Evolutionary conservation across 768 basidiomycete genomes (phyloP).

Genomic region (Mycena galopus): DNA sequence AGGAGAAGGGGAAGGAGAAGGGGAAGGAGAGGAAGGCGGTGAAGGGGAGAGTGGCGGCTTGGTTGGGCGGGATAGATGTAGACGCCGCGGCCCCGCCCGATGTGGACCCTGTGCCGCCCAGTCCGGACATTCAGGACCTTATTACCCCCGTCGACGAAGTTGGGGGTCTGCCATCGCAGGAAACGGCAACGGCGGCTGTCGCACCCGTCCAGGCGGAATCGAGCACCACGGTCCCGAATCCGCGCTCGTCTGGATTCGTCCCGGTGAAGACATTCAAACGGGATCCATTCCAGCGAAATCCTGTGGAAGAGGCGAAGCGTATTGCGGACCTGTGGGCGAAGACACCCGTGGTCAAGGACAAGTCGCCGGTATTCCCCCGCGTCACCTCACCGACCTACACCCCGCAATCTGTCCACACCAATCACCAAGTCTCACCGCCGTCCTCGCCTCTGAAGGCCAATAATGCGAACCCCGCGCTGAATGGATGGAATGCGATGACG

Average conservation of each 20-base stretch:
- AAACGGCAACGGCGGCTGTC: too few species aligned
- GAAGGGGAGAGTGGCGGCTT: conserved; percentile 81
- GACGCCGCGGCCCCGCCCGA: conserved; percentile 67
- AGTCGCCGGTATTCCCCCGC: conserved; percentile 41
- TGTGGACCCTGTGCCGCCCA: conserved; percentile 60
- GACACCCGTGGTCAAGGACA: conserved; percentile 18
- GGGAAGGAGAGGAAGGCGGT: conserved; percentile 52
- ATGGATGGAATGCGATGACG: conserved; percentile 38
- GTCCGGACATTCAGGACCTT: conserved; percentile 39
- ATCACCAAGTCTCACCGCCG: conserved; percentile 54
- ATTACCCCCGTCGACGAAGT: not conserved
- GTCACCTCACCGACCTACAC: conserved; percentile 39
- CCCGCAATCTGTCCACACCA: conserved; percentile 51
- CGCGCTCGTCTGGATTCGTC: conserved; percentile 83
- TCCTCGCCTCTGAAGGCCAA: conserved; percentile 37
- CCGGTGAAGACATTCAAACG: conserved; percentile 69
- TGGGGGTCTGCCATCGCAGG: not conserved
- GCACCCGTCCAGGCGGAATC: conserved; percentile 14
- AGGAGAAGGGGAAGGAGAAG: conserved; percentile 46
- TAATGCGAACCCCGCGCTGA: conserved; percentile 30
- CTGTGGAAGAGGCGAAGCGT: conserved; percentile 50
- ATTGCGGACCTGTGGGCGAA: conserved; percentile 56
- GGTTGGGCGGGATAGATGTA: conserved; percentile 80
- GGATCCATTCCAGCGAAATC: conserved; percentile 49
- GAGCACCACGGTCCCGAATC: conserved; percentile 65